These are phyloP conservation scores for Berberis vulgaris DNA, from an alignment of 164 flowering plant genomes.

Conservation along the genomic window DNA sequence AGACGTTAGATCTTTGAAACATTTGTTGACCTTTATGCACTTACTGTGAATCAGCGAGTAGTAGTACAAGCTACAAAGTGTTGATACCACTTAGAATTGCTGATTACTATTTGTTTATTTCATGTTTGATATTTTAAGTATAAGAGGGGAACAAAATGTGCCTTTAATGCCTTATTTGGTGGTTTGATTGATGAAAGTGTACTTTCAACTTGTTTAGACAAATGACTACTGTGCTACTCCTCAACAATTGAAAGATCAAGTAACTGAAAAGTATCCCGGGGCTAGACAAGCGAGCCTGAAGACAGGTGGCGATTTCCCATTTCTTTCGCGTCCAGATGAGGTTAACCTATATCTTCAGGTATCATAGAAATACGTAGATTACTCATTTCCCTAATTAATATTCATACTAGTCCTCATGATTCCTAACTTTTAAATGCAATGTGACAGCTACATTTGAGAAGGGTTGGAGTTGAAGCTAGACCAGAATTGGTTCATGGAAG, in stretches of 20 bases:
- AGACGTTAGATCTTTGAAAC: no score
- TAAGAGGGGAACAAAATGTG: no score
- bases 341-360: constrained; percentile 98
- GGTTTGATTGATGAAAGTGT: constrained; percentile 1
- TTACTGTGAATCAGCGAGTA: no score
- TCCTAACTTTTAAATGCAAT: constrained; percentile 7
- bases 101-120: no score
- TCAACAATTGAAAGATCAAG: constrained; percentile 78
- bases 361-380: constrained; percentile 2
- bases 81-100: no score
- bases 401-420: constrained; percentile 1
- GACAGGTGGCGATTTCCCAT: constrained; percentile 94
- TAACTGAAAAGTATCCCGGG: constrained; percentile 81
- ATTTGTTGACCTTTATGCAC: no score
- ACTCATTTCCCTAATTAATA: neutral
- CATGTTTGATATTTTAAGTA: no score
- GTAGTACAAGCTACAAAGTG: no score
- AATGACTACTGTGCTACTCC: constrained; percentile 91
- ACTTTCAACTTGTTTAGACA: constrained; percentile 41
- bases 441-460: constrained; percentile 73
- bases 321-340: constrained; percentile 98
- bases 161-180: neutral
- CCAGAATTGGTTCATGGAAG: constrained; percentile 46
- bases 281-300: constrained; percentile 82
- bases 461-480: constrained; percentile 84